A percentile compares a stretch with the other conserved stretches of the same genome.
Evolutionary conservation across 352 stramenopile species (phyloP).

Genomic region (Globisporangium acanthophoron): DNA sequence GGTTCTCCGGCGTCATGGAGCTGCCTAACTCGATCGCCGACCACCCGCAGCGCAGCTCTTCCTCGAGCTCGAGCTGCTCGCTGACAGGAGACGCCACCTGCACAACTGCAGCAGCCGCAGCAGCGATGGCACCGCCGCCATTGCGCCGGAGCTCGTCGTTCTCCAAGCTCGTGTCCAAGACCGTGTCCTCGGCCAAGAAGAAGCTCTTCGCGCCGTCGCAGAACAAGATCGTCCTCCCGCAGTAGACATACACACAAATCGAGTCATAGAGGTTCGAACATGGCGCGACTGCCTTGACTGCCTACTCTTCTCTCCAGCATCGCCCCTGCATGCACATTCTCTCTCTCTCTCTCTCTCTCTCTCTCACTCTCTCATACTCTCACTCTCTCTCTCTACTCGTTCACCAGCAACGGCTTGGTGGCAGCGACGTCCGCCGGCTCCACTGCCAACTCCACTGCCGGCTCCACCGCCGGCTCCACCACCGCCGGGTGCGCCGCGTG

Average conservation of each 20-base stretch:
- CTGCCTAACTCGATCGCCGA: slow-evolving; percentile 45
- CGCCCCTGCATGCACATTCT: too few relatives aligned
- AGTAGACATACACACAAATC: neutral
- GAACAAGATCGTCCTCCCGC: slow-evolving; percentile 12
- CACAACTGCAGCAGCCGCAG: neutral
- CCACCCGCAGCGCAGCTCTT: slow-evolving; percentile 8
- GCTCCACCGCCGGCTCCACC: neutral
- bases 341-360: neutral
- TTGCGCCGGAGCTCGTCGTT: slow-evolving; percentile 21
- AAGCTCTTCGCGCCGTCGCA: slow-evolving; percentile 21
- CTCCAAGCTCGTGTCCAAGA: slow-evolving; percentile 46
- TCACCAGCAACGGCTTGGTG: slow-evolving; percentile 4
- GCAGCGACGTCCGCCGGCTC: neutral
- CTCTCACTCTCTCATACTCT: neutral
- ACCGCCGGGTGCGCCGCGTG: neutral
- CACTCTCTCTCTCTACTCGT: neutral
- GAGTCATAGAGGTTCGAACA: neutral
- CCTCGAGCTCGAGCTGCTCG: slow-evolving; percentile 1
- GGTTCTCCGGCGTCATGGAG: slow-evolving; percentile 58
- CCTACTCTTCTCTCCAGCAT: neutral
- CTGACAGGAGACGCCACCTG: neutral
- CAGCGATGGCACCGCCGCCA: neutral
- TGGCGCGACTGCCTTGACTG: neutral
- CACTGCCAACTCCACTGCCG: neutral
- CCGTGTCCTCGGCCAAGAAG: slow-evolving; percentile 52